phyloP scores from a whole-genome alignment of 2,329 filamentous ascomycete species.

The Aureobasidium sp. region DNA sequence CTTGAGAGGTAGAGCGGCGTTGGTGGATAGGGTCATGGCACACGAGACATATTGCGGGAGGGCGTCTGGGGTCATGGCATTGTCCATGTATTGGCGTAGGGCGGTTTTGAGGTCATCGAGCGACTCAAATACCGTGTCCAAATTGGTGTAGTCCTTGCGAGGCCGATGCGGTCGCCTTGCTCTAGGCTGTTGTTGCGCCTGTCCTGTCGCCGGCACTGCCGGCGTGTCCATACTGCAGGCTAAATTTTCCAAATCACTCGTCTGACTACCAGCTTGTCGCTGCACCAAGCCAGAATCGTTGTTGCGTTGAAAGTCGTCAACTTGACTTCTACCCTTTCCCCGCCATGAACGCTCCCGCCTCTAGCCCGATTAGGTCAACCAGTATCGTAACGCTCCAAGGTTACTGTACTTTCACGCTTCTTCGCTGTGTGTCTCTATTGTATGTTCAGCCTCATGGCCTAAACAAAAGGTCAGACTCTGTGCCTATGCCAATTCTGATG shows the following conservation, averaged over 20 bases:
- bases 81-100: constrained; percentile 17
- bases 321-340: background rate
- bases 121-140: constrained; percentile 14
- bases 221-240: background rate
- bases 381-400: background rate
- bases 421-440: background rate
- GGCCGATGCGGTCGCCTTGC: constrained; percentile 9
- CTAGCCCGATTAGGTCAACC: background rate
- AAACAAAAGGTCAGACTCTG: background rate
- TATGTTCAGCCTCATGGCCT: background rate
- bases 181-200: background rate
- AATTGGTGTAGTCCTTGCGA: constrained; percentile 15
- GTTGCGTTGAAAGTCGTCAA: background rate
- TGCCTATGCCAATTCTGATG: background rate
- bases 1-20: constrained; percentile 11
- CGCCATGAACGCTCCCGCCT: background rate
- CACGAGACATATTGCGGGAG: constrained; percentile 13
- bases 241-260: background rate
- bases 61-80: constrained; percentile 4
- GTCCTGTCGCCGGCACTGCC: background rate
- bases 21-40: constrained; percentile 13
- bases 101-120: constrained; percentile 17
- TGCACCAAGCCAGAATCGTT: background rate
- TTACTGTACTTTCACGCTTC: background rate
- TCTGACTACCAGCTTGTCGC: background rate